Percentiles rank a stretch among this genome's conserved stretches.
Conservation (phyloP, 2,329 filamentous ascomycete species). For the Aaosphaeria arxii region DNA sequence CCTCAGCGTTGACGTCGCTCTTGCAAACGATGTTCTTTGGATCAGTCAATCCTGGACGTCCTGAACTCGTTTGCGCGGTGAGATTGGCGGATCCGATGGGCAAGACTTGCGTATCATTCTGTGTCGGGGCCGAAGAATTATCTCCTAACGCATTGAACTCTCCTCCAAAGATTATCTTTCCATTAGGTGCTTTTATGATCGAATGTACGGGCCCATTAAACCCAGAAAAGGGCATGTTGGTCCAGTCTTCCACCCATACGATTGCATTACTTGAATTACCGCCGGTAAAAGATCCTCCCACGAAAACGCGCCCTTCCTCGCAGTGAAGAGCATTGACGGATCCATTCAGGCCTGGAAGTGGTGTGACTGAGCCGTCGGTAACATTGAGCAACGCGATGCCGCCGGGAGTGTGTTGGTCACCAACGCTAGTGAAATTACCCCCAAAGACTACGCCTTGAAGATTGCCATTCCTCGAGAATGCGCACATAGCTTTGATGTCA, state of each 20-base stretch:
- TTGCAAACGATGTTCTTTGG: conserved; percentile 83
- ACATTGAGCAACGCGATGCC: conserved; percentile 80
- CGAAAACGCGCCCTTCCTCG: conserved; percentile 76
- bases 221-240: conserved; percentile 81
- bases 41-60: conserved; percentile 64
- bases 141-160: conserved; percentile 85
- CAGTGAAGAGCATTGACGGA: conserved; percentile 81
- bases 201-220: conserved; percentile 91
- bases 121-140: conserved; percentile 63
- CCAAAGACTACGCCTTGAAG: conserved; percentile 77
- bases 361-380: conserved; percentile 64
- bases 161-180: conserved; percentile 89
- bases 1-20: conserved; percentile 58
- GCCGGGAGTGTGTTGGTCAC: conserved; percentile 68
- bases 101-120: conserved; percentile 73
- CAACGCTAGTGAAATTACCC: conserved; percentile 93
- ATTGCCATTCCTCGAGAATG: conserved; percentile 66
- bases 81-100: conserved; percentile 80
- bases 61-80: conserved; percentile 61
- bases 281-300: conserved; percentile 81
- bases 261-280: conserved; percentile 87
- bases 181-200: conserved; percentile 75
- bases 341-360: conserved; percentile 78
- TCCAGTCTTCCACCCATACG: conserved; percentile 71
- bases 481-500: conserved; percentile 84